phyloP scores from a whole-genome alignment of 2,329 filamentous ascomycete species.

The Sclerotinia nivalis region DNA sequence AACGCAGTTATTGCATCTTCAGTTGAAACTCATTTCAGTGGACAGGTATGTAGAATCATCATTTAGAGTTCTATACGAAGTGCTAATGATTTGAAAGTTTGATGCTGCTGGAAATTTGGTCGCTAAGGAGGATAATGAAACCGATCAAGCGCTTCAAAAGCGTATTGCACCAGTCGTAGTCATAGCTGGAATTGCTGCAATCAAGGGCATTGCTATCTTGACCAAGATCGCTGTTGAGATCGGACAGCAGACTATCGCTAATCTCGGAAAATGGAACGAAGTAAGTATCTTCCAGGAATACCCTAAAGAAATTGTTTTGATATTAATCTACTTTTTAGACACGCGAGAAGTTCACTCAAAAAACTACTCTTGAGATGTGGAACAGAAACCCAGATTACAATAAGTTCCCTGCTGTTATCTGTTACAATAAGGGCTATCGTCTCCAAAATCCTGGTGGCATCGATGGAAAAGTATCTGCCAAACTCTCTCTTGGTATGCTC shows the following conservation, averaged over 20 bases:
- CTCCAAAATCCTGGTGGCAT: neutral
- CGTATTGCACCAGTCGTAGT: neutral
- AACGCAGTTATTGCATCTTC: neutral
- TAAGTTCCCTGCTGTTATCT: neutral
- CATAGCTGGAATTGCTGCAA: neutral
- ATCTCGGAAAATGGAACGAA: neutral
- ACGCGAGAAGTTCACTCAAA: neutral
- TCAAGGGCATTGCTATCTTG: neutral
- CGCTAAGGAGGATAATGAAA: neutral
- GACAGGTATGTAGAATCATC: neutral
- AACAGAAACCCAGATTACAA: neutral
- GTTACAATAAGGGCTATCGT: neutral
- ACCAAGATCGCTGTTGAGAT: neutral
- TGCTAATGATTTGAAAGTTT: neutral
- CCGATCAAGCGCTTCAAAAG: neutral
- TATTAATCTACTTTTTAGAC: neutral
- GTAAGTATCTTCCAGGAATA: neutral
- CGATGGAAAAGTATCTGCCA: neutral
- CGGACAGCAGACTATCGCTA: neutral
- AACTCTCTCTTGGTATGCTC: neutral
- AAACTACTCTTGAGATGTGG: neutral
- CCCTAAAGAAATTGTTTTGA: too few species aligned
- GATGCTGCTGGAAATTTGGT: neutral
- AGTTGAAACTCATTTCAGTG: neutral
- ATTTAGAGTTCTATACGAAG: too few species aligned